Base-by-base conservation (phyloP, 164 flowering plant species). In the Stephania japonica region DNA sequence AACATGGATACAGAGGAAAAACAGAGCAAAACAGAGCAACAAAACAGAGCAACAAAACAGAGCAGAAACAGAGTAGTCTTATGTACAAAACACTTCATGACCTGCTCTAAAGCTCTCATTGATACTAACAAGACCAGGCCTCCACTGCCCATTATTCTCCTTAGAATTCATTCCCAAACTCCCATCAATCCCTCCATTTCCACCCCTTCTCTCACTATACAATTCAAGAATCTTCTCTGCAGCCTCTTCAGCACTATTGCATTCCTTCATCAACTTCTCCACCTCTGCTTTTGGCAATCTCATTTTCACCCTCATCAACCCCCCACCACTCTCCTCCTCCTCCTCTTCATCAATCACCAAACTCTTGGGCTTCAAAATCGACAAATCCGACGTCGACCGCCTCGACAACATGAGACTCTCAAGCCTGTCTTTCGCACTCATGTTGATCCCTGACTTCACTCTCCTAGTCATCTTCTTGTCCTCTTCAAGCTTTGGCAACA, bases 241-340 rank as follows among this genome's bases (percentile, higher is more conserved):
- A 0, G 84, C 91, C 71, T 94, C 98, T 0, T 83, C 76, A 21
- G 81, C 88, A 69, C 85, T 85, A 44, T 47, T 81, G 75, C 94
- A 86, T 50, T 87, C 90, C 69, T 78, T 79, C 84, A 89, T 80
- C 79, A 89, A 26, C 79, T 72, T 89, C 26, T 82, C 89, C 73
- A 94, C 89, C 72, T 89, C 87, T 2, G 90, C 81, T 84, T 82
- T 90, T 1, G 91, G 94, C 43, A 93, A 75, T 81, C 88, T 84
- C 85, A 93, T 14, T 70, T 64, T 78, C 43, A 86, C 72, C 49
- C 83, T 42, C 75, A 76, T 67, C 7, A 70, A 32, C 19, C 77
- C 85, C 16, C 69, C 32, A 19, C 69, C 12, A 7, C 64, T 18
- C n/a, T 44, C 13, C 12, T 70, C 72, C 6, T 69, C 74, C 70